phyloP scores from a whole-genome alignment of 192 early-diverging fungal genomes.

The Spinellus fusiger region DNA sequence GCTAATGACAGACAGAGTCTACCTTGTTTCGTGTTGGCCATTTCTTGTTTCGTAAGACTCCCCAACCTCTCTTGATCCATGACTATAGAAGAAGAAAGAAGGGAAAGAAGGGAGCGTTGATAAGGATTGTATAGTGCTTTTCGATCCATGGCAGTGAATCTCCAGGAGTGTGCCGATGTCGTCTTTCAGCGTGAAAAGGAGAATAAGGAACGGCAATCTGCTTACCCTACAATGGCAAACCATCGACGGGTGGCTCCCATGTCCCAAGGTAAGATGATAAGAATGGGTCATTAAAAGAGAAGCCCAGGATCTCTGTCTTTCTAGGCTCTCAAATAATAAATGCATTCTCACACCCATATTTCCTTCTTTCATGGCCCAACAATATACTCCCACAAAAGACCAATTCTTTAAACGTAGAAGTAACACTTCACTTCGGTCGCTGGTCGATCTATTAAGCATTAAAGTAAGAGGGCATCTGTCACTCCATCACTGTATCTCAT shows the following conservation, averaged over 20 bases:
- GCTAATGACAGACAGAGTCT: slow-evolving; percentile 58
- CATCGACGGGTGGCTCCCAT: slow-evolving; percentile 28
- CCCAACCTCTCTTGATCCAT: too few species aligned
- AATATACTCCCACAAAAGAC: slow-evolving; percentile 21
- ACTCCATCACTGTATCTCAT: too few species aligned
- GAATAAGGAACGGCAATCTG: slow-evolving; percentile 18
- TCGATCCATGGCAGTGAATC: slow-evolving; percentile 41
- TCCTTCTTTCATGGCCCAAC: not conserved
- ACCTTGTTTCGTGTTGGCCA: slow-evolving; percentile 60
- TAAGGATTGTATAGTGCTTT: slow-evolving; percentile 40
- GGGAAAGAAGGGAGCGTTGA: not conserved
- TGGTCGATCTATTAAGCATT: slow-evolving; percentile 43
- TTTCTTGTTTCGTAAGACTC: slow-evolving; percentile 53
- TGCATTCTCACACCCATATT: not conserved
- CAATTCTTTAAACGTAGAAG: slow-evolving; percentile 46
- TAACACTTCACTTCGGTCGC: slow-evolving; percentile 42
- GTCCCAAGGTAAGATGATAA: slow-evolving; percentile 27
- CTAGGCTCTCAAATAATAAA: not conserved
- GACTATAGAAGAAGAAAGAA: not conserved
- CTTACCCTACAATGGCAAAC: slow-evolving; percentile 9
- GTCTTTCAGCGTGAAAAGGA: slow-evolving; percentile 40
- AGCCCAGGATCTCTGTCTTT: too few species aligned
- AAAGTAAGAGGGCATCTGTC: slow-evolving; percentile 33
- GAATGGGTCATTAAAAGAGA: not conserved
- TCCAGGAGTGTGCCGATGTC: slow-evolving; percentile 39